phyloP scores from a whole-genome alignment of 2,329 filamentous ascomycete genomes.

The Pyrenophora seminiperda region DNA sequence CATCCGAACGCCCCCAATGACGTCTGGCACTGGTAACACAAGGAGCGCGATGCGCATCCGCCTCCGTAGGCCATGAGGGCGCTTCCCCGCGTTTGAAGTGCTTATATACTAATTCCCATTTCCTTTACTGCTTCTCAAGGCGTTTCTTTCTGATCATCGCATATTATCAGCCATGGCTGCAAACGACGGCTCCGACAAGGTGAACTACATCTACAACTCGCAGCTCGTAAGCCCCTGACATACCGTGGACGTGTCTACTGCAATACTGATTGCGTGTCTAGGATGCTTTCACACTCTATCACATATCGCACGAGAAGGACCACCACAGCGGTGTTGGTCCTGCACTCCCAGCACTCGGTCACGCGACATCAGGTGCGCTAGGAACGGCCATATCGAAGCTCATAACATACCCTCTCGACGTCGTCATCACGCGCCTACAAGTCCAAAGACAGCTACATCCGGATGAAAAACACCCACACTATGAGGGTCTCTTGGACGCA shows the following conservation, averaged over 20 bases:
- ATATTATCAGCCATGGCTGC: constrained; percentile 15
- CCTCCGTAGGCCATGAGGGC: constrained; percentile 21
- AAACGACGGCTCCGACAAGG: constrained; percentile 19
- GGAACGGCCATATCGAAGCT: constrained; percentile 81
- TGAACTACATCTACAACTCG: constrained; percentile 51
- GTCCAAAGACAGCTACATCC: constrained; percentile 68
- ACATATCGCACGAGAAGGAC: constrained; percentile 47
- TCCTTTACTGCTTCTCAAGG: constrained; percentile 1
- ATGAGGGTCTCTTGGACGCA: constrained; percentile 71
- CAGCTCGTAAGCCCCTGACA: constrained; percentile 46
- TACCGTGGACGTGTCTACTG: not conserved
- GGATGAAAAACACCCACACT: constrained; percentile 55
- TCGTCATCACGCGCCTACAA: constrained; percentile 81
- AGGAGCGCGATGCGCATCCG: constrained; percentile 25
- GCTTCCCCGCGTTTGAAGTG: constrained; percentile 31
- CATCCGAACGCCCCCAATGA: constrained; percentile 26
- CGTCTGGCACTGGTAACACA: constrained; percentile 24
- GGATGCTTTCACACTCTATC: constrained; percentile 52
- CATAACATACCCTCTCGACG: constrained; percentile 77
- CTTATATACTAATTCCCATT: constrained; percentile 1
- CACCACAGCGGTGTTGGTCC: constrained; percentile 47
- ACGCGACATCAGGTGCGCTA: constrained; percentile 78
- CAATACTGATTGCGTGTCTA: constrained; percentile 17
- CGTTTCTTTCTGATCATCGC: not conserved
- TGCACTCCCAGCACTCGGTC: constrained; percentile 74